A percentile compares a stretch with the other conserved stretches of the same genome.
Conservation (phyloP, 2,329 filamentous ascomycete species). For the Trichoderma sp. region DNA sequence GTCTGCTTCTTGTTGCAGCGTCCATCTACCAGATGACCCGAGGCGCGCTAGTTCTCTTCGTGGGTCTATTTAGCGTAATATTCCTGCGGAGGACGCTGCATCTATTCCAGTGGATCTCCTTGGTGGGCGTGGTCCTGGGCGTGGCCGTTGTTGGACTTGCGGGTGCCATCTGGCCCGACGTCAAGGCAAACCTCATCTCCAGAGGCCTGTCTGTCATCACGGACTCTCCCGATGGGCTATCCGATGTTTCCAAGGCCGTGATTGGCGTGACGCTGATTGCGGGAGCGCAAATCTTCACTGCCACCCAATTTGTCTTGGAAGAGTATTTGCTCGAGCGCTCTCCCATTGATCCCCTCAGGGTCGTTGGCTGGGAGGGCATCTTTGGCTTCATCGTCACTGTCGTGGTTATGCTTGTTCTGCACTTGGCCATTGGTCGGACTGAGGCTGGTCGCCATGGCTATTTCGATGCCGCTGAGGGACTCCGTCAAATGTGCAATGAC, state of each 20-base stretch:
- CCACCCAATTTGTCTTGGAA: slow-evolving; percentile 92
- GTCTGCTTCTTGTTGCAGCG: slow-evolving; percentile 87
- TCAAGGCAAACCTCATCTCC: slow-evolving; percentile 49
- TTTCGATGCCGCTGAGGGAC: slow-evolving; percentile 87
- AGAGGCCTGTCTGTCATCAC: slow-evolving; percentile 40
- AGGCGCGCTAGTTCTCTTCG: slow-evolving; percentile 91
- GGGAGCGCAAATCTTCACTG: slow-evolving; percentile 93
- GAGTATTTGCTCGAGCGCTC: slow-evolving; percentile 80
- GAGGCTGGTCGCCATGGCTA: slow-evolving; percentile 74
- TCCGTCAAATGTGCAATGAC: slow-evolving; percentile 75
- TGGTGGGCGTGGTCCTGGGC: slow-evolving; percentile 83
- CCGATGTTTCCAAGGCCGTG: slow-evolving; percentile 56
- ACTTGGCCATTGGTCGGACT: slow-evolving; percentile 74
- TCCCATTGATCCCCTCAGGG: slow-evolving; percentile 74
- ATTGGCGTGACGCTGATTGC: slow-evolving; percentile 89
- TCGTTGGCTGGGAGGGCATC: slow-evolving; percentile 94
- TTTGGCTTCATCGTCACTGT: slow-evolving; percentile 86
- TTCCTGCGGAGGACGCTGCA: slow-evolving; percentile 80
- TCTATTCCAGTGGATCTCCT: slow-evolving; percentile 88
- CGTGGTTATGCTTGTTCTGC: slow-evolving; percentile 75
- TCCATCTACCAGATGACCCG: slow-evolving; percentile 99
- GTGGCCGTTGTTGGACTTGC: slow-evolving; percentile 89
- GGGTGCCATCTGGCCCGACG: slow-evolving; percentile 75
- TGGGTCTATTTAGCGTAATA: slow-evolving; percentile 90
- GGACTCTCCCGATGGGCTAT: slow-evolving; percentile 43